Percentiles rank a stretch among this genome's conserved stretches.
Conservation (phyloP, 192 early-diverging fungal species). For the Gorgonomyces haynaldii region DNA sequence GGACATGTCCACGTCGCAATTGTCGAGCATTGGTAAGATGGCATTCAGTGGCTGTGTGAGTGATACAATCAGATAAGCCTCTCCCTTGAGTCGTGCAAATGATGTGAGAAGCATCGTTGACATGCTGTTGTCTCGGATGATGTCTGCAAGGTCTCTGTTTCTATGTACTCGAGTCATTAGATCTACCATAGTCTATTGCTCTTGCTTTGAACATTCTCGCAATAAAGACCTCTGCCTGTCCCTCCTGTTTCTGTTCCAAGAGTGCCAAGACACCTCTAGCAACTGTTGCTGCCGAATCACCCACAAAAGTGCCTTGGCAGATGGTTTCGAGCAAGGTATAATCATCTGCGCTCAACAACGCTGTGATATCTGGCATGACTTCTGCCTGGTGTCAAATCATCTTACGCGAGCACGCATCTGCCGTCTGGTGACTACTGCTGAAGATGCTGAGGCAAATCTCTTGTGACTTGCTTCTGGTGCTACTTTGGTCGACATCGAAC, state of each 20-base stretch:
- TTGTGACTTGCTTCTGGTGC: no score
- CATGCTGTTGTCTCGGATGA: conserved; percentile 41
- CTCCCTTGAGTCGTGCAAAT: conserved; percentile 26
- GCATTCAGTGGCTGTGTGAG: conserved; percentile 17
- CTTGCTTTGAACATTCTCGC: conserved; percentile 18
- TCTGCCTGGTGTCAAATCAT: no score
- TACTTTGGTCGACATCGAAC: no score
- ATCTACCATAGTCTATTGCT: conserved; percentile 24
- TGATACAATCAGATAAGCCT: conserved; percentile 14
- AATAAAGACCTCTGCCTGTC: conserved; percentile 22
- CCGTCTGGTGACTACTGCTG: no score
- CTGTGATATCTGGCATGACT: no score
- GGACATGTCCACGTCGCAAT: conserved; percentile 35
- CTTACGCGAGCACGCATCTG: no score
- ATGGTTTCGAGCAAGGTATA: conserved; percentile 22
- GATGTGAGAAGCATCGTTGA: conserved; percentile 35
- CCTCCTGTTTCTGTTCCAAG: conserved; percentile 13
- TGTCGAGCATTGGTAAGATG: conserved; percentile 13
- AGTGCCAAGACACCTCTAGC: conserved; percentile 25
- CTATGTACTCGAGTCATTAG: conserved; percentile 3
- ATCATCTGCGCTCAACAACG: no score
- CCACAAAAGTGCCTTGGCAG: conserved; percentile 28
- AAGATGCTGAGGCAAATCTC: no score
- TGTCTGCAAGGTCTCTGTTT: no score
- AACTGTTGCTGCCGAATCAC: conserved; percentile 29